These are phyloP conservation scores for Hymenoscyphus occultus DNA, from an alignment of 2,329 filamentous ascomycete genomes.

Conservation along the genomic window DNA sequence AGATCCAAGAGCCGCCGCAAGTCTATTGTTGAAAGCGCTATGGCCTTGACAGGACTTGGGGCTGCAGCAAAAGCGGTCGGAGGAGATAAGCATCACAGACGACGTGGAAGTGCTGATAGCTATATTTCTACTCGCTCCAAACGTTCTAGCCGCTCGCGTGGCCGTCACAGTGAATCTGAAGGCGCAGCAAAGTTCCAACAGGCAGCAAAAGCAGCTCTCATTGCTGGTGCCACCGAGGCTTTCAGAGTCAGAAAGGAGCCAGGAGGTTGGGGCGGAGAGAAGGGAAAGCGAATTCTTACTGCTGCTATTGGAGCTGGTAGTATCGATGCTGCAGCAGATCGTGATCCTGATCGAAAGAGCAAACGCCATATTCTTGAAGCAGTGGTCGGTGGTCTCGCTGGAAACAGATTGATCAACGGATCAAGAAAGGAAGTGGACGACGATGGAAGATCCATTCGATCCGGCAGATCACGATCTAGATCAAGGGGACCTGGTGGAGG, in stretches of 20 bases:
- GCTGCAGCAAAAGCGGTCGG: slow-evolving; percentile 59
- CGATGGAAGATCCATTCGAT: slow-evolving; percentile 50
- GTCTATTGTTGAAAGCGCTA: slow-evolving; percentile 61
- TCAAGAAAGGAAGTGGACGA: slow-evolving; percentile 59
- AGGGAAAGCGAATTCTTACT: slow-evolving; percentile 87
- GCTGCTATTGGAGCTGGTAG: slow-evolving; percentile 83
- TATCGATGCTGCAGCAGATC: slow-evolving; percentile 71
- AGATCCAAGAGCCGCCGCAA: slow-evolving; percentile 55
- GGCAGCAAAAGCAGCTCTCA: slow-evolving; percentile 84
- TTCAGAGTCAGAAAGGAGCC: slow-evolving; percentile 87
- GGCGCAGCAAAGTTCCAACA: slow-evolving; percentile 68
- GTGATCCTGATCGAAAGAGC: slow-evolving; percentile 67
- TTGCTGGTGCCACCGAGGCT: slow-evolving; percentile 87
- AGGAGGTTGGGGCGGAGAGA: slow-evolving; percentile 85
- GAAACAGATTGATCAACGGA: slow-evolving; percentile 83
- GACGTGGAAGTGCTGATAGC: slow-evolving; percentile 40
- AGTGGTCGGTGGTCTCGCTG: slow-evolving; percentile 82
- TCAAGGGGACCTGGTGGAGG: slow-evolving; percentile 42
- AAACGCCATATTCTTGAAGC: slow-evolving; percentile 84
- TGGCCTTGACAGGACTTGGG: slow-evolving; percentile 60
- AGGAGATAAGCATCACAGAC: slow-evolving; percentile 40
- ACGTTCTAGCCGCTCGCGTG: slow-evolving; percentile 50
- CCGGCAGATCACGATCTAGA: slow-evolving; percentile 62
- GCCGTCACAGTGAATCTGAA: slow-evolving; percentile 48
- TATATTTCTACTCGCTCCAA: slow-evolving; percentile 47